A percentile compares a stretch with the other conserved stretches of the same genome.
phyloP scores from a whole-genome alignment of 2,329 filamentous ascomycete genomes.

The Periconia digitata region DNA sequence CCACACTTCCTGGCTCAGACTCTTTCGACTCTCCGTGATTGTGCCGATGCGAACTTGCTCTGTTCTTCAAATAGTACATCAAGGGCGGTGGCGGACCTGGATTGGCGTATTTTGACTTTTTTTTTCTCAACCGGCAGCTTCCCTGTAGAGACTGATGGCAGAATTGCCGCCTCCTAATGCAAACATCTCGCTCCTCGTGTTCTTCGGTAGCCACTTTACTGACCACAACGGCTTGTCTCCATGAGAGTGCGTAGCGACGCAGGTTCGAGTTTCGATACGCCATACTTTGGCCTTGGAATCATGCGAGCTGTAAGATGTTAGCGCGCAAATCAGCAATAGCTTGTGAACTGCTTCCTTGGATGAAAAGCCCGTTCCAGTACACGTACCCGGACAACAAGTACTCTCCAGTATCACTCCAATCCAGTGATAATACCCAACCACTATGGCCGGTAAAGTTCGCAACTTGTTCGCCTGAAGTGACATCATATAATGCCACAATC shows the following conservation, averaged over 20 bases:
- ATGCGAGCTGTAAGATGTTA: conserved; percentile 58
- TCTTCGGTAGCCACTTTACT: conserved; percentile 44
- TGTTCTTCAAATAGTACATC: no score
- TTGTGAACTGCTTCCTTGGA: not conserved
- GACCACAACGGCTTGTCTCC: conserved; percentile 57
- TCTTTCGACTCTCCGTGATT: no score
- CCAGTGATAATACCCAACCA: conserved; percentile 86
- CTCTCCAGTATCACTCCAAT: conserved; percentile 93
- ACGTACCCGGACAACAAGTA: conserved; percentile 77
- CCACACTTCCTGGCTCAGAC: no score
- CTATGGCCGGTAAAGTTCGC: conserved; percentile 78
- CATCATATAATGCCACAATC: conserved; percentile 89
- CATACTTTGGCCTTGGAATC: conserved; percentile 96
- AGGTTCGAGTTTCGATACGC: conserved; percentile 80
- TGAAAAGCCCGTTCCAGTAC: not conserved
- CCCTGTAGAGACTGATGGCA: conserved; percentile 42
- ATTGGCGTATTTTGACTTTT: no score
- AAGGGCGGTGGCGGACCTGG: no score
- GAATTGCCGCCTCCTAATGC: conserved; percentile 41
- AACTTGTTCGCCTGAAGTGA: conserved; percentile 87
- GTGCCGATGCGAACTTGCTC: no score
- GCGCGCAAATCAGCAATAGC: not conserved
- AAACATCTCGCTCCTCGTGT: conserved; percentile 44
- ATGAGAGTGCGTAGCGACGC: conserved; percentile 92
- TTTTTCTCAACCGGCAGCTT: conserved; percentile 41